Base-by-base conservation (phyloP, 1,284 basidiomycete genomes). In the Sanghuangporus sanghuang region DNA sequence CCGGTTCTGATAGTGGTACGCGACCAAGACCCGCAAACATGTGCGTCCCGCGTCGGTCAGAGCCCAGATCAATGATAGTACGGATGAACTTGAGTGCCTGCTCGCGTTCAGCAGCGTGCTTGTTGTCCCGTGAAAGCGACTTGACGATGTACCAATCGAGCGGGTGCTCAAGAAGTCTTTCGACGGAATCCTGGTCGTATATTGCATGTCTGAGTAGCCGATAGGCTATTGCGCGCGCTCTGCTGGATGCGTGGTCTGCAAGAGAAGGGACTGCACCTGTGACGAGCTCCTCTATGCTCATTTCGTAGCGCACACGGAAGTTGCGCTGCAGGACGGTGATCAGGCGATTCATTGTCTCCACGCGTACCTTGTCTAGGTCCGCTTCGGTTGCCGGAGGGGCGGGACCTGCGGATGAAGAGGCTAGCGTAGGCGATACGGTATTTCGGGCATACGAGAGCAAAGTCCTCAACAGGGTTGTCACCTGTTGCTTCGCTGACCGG, bases 61-160 rank as follows among this genome's bases (percentile, higher is more conserved):
- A 85, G 16, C 89, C 85, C 61, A 91, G 79, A 69, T 91, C 86
- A 21, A 96, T 83, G 48, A 96, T 85, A 1, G 87, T 78, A n/a
- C 96, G 89, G 55, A 98, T 85, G 21, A 98, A 85, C 67, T 94
- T 93, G 69, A 99, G 86, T n/a, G 86, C 94, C 73, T 98, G 95
- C 72, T 98, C 93, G 71, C 95, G 92, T 77, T 99, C 96, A 2
- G 89, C 80, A 1, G 89, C 84, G 68, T 89, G 81, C 70, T 94
- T 92, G 71, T 86, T 87, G 72, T 98, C 96, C 16, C 95, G 86
- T 1, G 90, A 85, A 35, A 98, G 80, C 0, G 95, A 93, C 92
- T 89, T 88, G 66, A 96, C 85, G 58, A 98, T 85, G 71, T 93
- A 95, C 85, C 92, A 95, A 70, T 98, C 94, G 49, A 98, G 73